Evolutionary conservation across 768 basidiomycete species (phyloP).

Genomic region (Termitomyces sp.): DNA sequence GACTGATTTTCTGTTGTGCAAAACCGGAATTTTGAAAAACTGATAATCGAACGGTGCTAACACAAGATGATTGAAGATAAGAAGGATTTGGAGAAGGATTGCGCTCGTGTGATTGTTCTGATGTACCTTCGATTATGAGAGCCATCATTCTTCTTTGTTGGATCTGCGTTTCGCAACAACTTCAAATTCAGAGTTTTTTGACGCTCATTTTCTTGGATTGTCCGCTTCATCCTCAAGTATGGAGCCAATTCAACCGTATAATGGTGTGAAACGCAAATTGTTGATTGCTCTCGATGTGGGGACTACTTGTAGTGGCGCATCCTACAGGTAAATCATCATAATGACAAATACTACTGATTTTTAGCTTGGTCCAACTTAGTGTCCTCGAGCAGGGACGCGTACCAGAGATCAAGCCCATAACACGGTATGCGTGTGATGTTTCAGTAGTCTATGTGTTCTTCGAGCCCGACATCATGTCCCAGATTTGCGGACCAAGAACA

Average conservation of each 20-base stretch:
- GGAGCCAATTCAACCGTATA: conserved; percentile 21
- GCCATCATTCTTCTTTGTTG: conserved; percentile 15
- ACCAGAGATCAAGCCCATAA: conserved; percentile 9
- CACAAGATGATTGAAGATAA: background rate
- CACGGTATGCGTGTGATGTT: background rate
- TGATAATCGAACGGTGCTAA: background rate
- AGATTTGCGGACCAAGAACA: conserved; percentile 44
- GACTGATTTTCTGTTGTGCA: background rate
- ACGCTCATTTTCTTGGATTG: background rate
- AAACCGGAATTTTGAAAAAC: background rate
- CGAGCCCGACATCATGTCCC: background rate
- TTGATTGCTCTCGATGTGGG: conserved; percentile 19
- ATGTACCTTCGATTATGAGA: background rate
- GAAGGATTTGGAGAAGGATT: background rate
- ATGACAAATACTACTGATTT: background rate
- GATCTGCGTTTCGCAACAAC: background rate
- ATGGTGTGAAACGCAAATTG: conserved; percentile 32
- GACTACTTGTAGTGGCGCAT: conserved; percentile 43
- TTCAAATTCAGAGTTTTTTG: background rate
- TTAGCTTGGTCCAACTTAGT: conserved; percentile 3
- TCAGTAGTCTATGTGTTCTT: background rate
- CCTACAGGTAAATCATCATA: conserved; percentile 24
- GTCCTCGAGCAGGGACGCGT: conserved; percentile 28
- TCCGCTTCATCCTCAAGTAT: background rate
- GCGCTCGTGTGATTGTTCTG: background rate